These are phyloP conservation scores for Pseudogymnoascus sp. DNA, from an alignment of 2,329 filamentous ascomycete genomes.

Conservation along the genomic window DNA sequence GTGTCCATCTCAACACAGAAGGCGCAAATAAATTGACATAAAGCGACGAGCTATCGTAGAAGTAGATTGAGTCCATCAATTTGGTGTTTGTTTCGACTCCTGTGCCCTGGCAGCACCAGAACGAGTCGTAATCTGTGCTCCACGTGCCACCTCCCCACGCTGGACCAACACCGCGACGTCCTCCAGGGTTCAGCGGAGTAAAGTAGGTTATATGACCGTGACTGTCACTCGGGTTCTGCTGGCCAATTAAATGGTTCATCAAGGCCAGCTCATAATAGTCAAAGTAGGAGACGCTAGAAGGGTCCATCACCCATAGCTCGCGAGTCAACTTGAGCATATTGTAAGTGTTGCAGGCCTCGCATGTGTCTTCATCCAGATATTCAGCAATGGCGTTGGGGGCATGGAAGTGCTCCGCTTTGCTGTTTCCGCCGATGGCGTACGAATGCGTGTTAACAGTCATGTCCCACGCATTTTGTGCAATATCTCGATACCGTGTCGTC, in stretches of 20 bases:
- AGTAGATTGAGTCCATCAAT: constrained; percentile 45
- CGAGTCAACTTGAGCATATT: constrained; percentile 49
- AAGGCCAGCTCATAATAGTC: constrained; percentile 45
- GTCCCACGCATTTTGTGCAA: constrained; percentile 42
- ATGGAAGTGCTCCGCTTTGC: constrained; percentile 44
- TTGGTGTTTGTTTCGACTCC: constrained; percentile 46
- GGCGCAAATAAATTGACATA: constrained; percentile 44
- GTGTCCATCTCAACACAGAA: constrained; percentile 37
- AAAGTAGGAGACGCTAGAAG: constrained; percentile 36
- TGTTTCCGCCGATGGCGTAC: constrained; percentile 47
- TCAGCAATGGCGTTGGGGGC: constrained; percentile 37
- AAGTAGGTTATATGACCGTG: constrained; percentile 48
- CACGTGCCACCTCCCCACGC: constrained; percentile 47
- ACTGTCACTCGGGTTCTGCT: constrained; percentile 35
- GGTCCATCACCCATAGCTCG: constrained; percentile 40
- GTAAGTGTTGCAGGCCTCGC: constrained; percentile 46
- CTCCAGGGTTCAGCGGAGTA: constrained; percentile 40
- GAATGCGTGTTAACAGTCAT: constrained; percentile 38
- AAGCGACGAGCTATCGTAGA: constrained; percentile 33
- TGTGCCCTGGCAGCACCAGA: constrained; percentile 48
- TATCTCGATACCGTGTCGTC: constrained; percentile 35
- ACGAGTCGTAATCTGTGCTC: constrained; percentile 44
- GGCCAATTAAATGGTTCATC: constrained; percentile 43
- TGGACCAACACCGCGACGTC: constrained; percentile 40
- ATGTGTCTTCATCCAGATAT: constrained; percentile 38